phyloP scores from a whole-genome alignment of 116 monocot species.

The Iris pallida region DNA sequence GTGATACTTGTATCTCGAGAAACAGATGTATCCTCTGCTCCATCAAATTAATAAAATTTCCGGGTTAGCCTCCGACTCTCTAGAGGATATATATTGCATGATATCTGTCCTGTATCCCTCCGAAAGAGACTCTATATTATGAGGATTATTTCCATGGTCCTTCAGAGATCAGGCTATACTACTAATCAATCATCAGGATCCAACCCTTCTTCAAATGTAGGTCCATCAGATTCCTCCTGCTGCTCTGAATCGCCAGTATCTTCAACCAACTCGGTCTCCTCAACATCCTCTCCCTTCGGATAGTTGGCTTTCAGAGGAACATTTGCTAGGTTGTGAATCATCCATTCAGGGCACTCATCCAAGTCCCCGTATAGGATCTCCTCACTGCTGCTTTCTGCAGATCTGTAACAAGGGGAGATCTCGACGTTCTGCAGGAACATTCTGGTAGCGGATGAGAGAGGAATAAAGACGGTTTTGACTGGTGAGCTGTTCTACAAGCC shows the following conservation, averaged over 20 bases:
- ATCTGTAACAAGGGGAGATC: neutral
- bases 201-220: neutral
- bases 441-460: slow-evolving; percentile 93
- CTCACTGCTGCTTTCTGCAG: neutral
- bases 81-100: too few species aligned
- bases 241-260: too few species aligned
- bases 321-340: slow-evolving; percentile 11
- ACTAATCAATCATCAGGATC: slow-evolving; percentile 32
- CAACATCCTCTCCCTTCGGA: slow-evolving; percentile 24
- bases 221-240: too few species aligned
- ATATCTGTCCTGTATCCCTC: too few species aligned
- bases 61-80: too few species aligned
- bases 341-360: slow-evolving; percentile 35
- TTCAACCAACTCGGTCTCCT: too few species aligned
- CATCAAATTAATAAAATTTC: too few species aligned
- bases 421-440: slow-evolving; percentile 68
- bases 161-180: too few species aligned
- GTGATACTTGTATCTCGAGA: too few species aligned
- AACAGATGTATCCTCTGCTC: too few species aligned
- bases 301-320: slow-evolving; percentile 2
- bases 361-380: slow-evolving; percentile 10
- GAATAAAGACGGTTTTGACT: slow-evolving; percentile 57
- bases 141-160: too few species aligned
- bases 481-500: slow-evolving; percentile 38
- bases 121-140: too few species aligned